Evolutionary conservation across 2,329 filamentous ascomycete genomes (phyloP).

Genomic region (Colletotrichum sp.): DNA sequence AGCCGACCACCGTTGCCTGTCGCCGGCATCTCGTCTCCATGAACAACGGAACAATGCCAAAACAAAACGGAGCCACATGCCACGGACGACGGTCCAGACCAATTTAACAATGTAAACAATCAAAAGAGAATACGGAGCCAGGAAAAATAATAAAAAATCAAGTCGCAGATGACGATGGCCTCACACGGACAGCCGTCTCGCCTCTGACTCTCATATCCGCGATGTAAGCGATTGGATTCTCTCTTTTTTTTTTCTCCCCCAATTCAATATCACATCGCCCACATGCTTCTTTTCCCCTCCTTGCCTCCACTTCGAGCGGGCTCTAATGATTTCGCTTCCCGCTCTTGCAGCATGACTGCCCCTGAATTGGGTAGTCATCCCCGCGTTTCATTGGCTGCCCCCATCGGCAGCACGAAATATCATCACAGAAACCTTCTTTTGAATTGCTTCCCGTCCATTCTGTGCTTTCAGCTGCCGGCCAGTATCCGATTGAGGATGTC

Average conservation of each 20-base stretch:
- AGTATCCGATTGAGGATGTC: background rate
- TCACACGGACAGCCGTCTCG: background rate
- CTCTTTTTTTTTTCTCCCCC: background rate
- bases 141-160: background rate
- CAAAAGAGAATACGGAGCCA: background rate
- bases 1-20: background rate
- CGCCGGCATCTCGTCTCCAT: background rate
- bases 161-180: constrained; percentile 12
- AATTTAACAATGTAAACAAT: background rate
- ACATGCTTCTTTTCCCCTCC: background rate
- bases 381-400: constrained; percentile 13
- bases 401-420: background rate
- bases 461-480: background rate
- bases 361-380: constrained; percentile 18
- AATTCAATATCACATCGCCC: background rate
- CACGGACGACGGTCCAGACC: constrained; percentile 6
- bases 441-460: background rate
- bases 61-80: constrained; percentile 1
- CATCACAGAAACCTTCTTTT: background rate
- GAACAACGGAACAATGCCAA: constrained; percentile 3
- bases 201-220: background rate
- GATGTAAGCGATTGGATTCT: background rate
- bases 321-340: constrained; percentile 18
- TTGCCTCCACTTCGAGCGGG: constrained; percentile 6
- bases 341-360: constrained; percentile 1